Evolutionary conservation across 108 stramenopile genomes (phyloP).

Genomic region (Phaeodactylum tricornutum): DNA sequence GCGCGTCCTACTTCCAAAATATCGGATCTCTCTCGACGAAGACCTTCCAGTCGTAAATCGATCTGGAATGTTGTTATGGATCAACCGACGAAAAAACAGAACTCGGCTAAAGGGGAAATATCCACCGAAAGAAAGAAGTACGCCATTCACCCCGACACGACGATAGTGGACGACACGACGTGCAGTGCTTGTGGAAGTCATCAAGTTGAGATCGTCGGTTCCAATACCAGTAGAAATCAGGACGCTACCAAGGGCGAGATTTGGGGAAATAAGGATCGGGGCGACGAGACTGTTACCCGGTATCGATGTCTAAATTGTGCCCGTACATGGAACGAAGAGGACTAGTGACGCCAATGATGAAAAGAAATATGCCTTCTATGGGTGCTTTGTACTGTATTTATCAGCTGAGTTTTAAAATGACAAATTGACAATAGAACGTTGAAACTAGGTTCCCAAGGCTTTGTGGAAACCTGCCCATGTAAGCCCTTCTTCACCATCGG

Average conservation of each 20-base stretch:
- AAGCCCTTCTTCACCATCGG: conserved; percentile 60
- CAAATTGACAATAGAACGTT: too few relatives aligned
- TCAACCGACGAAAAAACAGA: conserved; percentile 5
- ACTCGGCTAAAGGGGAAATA: conserved; percentile 1
- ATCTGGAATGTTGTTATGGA: conserved; percentile 60
- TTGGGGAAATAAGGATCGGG: conserved; percentile 61
- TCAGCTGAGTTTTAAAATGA: too few relatives aligned
- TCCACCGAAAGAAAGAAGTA: not conserved
- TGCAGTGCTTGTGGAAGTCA: conserved; percentile 53
- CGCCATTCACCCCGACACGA: not conserved
- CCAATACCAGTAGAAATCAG: conserved; percentile 48
- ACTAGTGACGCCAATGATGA: conserved; percentile 5
- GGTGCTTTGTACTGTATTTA: too few relatives aligned
- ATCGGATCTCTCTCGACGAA: conserved; percentile 17
- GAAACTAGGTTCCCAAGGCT: conserved; percentile 1
- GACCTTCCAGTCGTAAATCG: conserved; percentile 30
- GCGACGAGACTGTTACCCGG: conserved; percentile 31
- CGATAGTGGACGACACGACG: not conserved
- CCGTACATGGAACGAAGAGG: conserved; percentile 58
- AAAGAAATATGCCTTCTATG: too few relatives aligned
- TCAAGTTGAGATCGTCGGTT: conserved; percentile 33
- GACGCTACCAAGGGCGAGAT: conserved; percentile 65
- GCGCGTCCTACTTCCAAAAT: not conserved
- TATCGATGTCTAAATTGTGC: conserved; percentile 57
- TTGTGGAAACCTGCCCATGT: conserved; percentile 48